Conservation (phyloP, 495 filamentous ascomycete genomes). For the Daldinia decipiens region DNA sequence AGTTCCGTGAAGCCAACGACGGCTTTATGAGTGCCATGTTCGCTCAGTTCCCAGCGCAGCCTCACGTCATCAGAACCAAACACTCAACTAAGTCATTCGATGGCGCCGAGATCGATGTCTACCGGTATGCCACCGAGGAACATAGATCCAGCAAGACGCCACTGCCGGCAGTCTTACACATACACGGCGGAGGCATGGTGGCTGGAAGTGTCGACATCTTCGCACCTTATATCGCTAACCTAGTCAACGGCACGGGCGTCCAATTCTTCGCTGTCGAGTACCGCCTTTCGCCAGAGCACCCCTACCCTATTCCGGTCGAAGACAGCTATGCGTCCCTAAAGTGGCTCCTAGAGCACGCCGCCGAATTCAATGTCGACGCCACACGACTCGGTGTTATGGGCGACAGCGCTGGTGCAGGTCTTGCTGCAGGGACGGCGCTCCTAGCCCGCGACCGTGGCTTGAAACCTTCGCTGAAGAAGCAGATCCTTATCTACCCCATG, state of each 20-base stretch:
- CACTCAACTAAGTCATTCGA: conserved; percentile 24
- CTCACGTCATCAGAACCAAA: conserved; percentile 19
- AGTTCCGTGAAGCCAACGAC: conserved; percentile 24
- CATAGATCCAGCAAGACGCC: conserved; percentile 16
- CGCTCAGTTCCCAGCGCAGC: conserved; percentile 6
- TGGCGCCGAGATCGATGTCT: conserved; percentile 22
- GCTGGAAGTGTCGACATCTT: conserved; percentile 44
- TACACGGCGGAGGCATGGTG: conserved; percentile 57
- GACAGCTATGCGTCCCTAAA: conserved; percentile 41
- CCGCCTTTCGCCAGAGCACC: conserved; percentile 49
- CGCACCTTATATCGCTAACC: conserved; percentile 30
- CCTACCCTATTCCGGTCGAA: conserved; percentile 34
- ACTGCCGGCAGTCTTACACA: conserved; percentile 48
- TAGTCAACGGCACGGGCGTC: conserved; percentile 41
- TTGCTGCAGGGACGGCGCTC: conserved; percentile 36
- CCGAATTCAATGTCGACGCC: conserved; percentile 40
- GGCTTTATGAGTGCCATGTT: conserved; percentile 13
- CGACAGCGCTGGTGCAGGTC: conserved; percentile 45
- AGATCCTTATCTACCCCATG: conserved; percentile 47
- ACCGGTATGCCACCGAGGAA: conserved; percentile 32
- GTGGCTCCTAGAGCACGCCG: conserved; percentile 31
- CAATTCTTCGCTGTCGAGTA: conserved; percentile 53
- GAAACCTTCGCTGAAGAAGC: conserved; percentile 35
- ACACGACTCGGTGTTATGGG: conserved; percentile 45
- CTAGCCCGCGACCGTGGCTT: conserved; percentile 41